A percentile compares a stretch with the other conserved stretches of the same genome.
Conservation (phyloP, 2,329 filamentous ascomycete genomes). For the Penicillium digitatum region DNA sequence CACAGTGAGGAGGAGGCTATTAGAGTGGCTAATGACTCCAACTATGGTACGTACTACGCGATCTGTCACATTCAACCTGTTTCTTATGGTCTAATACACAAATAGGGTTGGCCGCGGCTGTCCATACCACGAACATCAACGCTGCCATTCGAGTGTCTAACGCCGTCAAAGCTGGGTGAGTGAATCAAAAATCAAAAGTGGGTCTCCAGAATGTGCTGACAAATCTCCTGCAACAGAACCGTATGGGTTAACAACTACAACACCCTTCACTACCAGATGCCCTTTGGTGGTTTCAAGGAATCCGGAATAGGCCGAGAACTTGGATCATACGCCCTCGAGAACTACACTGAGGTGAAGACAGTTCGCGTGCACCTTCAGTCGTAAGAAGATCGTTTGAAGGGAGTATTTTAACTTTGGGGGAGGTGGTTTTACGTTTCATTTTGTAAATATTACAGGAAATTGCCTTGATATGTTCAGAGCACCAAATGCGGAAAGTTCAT, state of each 20-base stretch:
- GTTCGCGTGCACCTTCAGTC: constrained; percentile 19
- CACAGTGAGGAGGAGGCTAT: constrained; percentile 68
- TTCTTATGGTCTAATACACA: constrained; percentile 34
- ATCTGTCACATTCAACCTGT: background rate
- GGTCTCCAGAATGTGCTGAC: background rate
- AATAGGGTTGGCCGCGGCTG: constrained; percentile 69
- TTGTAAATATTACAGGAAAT: background rate
- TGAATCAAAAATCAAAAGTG: constrained; percentile 39
- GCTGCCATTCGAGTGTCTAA: constrained; percentile 72
- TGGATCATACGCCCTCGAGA: constrained; percentile 41
- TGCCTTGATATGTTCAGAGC: no score
- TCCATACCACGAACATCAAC: constrained; percentile 75
- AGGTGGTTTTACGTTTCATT: background rate
- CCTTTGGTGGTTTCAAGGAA: constrained; percentile 41
- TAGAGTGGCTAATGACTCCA: constrained; percentile 65
- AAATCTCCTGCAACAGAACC: constrained; percentile 33
- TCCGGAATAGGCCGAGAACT: constrained; percentile 43
- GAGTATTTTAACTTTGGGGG: background rate
- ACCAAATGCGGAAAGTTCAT: background rate
- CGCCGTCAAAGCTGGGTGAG: constrained; percentile 60
- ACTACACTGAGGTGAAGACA: constrained; percentile 44
- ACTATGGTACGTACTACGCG: constrained; percentile 59
- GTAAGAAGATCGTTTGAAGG: background rate
- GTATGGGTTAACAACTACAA: constrained; percentile 71
- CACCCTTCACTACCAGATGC: constrained; percentile 48